phyloP scores from a whole-genome alignment of 768 basidiomycete species.

The Lentinula sp. region DNA sequence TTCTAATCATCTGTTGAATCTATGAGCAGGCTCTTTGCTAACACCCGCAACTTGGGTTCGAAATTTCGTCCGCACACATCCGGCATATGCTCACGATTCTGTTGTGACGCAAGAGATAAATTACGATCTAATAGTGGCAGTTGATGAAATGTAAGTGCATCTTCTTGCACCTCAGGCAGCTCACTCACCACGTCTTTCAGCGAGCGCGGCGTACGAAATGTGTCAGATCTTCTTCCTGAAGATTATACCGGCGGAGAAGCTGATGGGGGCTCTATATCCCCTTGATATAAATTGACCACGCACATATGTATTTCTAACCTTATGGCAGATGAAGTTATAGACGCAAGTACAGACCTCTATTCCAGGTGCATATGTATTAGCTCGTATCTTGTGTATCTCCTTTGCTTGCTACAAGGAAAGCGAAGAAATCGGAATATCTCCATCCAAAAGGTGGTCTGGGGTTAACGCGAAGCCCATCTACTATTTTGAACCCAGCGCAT shows the following conservation, averaged over 20 bases:
- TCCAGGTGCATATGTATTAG: neutral
- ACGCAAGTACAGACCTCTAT: neutral
- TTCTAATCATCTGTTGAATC: neutral
- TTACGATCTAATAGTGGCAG: constrained; percentile 83
- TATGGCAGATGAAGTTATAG: neutral
- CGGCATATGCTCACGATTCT: constrained; percentile 90
- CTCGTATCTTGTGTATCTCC: neutral
- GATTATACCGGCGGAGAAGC: constrained; percentile 46
- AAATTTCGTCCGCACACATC: constrained; percentile 85
- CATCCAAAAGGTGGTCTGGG: neutral
- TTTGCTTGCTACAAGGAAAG: neutral
- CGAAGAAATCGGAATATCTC: neutral
- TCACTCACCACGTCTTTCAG: constrained; percentile 26
- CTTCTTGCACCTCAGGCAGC: neutral
- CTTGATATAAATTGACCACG: neutral
- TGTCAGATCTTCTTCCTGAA: constrained; percentile 56
- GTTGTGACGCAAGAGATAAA: constrained; percentile 88
- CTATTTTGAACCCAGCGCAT: constrained; percentile 59
- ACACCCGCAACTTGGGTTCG: constrained; percentile 95
- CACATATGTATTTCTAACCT: neutral
- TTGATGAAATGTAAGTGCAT: constrained; percentile 85
- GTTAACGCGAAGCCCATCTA: neutral
- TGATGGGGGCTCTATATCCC: constrained; percentile 36
- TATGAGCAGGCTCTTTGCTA: constrained; percentile 56
- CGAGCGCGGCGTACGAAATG: constrained; percentile 61